Base-by-base conservation (phyloP, 1,284 basidiomycete species). In the Melampsora medusae region DNA sequence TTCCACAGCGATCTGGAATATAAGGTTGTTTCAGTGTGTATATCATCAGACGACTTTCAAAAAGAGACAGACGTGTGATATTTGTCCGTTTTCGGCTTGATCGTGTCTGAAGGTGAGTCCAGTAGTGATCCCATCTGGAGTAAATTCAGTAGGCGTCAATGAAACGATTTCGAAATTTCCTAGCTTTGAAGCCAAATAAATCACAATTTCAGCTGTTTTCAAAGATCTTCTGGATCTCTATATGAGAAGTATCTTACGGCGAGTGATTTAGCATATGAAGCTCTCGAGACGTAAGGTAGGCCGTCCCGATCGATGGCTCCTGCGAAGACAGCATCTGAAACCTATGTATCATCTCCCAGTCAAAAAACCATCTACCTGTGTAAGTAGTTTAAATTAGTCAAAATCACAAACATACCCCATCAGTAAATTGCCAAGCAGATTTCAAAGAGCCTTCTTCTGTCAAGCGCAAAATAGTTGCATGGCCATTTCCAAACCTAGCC, bases 241-340 rank as follows among this genome's bases (percentile, higher is more conserved):
- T 59, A 59, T 59, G 28, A 28, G 22, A 59, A 59, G 14, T 22
- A 22, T 22, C 53, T 22, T 59, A 59, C 53, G n/a, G n/a, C 16
- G 10, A 38, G 25, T 35, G 33, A 19, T 49, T 25, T 50, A 50
- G 25, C 53, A 61, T 69, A 76, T 49, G 61, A 69, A 65, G n/a
- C 42, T 50, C 53, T 62, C 25, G 74, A 76, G 25, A 76, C 67
- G 38, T 76, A 76, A 33, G 61, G 67, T 69, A 76, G 38, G 28
- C 74, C 74, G 46, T 65, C 35, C 17, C 74, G 74, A 48, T 76
- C 74, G n/a, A 76, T 28, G 19, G 67, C 68, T n/a, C 74, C 74
- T 35, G 74, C 49, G 50, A 64, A 76, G 3, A 28, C 50, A 33
- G 74, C 50, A 12, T 28, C 31, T 22, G 53, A 22, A 22, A 22